These are phyloP conservation scores for Coemansia sp. DNA, from an alignment of 192 early-diverging fungal genomes.

Conservation along the genomic window DNA sequence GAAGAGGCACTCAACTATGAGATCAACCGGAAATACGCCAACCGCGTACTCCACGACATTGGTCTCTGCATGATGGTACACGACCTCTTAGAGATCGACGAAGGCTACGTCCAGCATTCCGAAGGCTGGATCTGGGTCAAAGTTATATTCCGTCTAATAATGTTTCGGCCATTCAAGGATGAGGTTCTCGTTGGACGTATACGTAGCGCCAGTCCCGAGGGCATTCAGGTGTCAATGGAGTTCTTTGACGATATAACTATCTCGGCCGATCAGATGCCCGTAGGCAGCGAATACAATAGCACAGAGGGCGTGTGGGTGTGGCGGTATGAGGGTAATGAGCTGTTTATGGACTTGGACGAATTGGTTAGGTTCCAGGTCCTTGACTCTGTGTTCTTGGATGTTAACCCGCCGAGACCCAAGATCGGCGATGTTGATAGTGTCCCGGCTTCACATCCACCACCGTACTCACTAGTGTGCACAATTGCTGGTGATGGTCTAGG, in stretches of 20 bases:
- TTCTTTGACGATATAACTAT: slow-evolving; percentile 94
- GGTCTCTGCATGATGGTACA: slow-evolving; percentile 87
- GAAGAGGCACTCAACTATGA: slow-evolving; percentile 82
- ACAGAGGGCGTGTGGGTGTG: slow-evolving; percentile 84
- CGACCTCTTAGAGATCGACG: slow-evolving; percentile 82
- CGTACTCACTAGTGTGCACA: slow-evolving; percentile 55
- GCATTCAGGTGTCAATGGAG: slow-evolving; percentile 74
- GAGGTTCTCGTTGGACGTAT: slow-evolving; percentile 86
- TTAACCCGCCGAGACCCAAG: slow-evolving; percentile 57
- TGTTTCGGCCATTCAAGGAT: slow-evolving; percentile 90
- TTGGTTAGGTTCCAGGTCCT: slow-evolving; percentile 77
- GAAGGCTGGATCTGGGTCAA: slow-evolving; percentile 77
- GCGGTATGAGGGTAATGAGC: slow-evolving; percentile 73
- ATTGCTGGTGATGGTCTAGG: slow-evolving; percentile 74
- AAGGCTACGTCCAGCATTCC: slow-evolving; percentile 82
- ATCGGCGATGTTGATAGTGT: slow-evolving; percentile 33
- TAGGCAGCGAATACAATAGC: slow-evolving; percentile 66
- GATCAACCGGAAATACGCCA: slow-evolving; percentile 91
- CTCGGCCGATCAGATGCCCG: slow-evolving; percentile 65
- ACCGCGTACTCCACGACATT: slow-evolving; percentile 82
- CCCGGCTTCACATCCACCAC: slow-evolving; percentile 26
- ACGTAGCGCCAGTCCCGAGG: slow-evolving; percentile 66
- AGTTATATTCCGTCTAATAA: slow-evolving; percentile 82
- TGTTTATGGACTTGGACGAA: slow-evolving; percentile 85
- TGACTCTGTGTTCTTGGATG: slow-evolving; percentile 75